These are phyloP conservation scores for Globisporangium viniferum DNA, from an alignment of 352 stramenopile genomes.

Conservation along the genomic window DNA sequence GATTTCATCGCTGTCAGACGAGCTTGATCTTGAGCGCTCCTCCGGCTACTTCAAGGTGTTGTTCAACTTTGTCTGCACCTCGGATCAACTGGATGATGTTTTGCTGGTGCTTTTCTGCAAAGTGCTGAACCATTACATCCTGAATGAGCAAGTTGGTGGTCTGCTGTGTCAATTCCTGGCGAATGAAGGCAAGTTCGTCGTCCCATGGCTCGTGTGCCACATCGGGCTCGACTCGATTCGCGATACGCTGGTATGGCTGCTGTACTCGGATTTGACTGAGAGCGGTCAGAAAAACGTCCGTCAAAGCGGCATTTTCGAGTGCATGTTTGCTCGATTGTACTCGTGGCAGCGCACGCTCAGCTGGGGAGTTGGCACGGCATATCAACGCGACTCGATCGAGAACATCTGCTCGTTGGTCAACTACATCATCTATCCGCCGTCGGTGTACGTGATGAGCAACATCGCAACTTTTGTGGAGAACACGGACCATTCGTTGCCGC, in stretches of 20 bases:
- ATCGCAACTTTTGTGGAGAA: slow-evolving; percentile 84
- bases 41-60: slow-evolving; percentile 77
- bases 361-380: slow-evolving; percentile 79
- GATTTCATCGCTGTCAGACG: slow-evolving; percentile 29
- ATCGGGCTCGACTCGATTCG: slow-evolving; percentile 83
- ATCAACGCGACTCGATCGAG: slow-evolving; percentile 84
- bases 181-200: slow-evolving; percentile 60
- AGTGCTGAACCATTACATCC: slow-evolving; percentile 79
- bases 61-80: slow-evolving; percentile 78
- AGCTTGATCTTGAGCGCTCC: slow-evolving; percentile 48
- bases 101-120: slow-evolving; percentile 85
- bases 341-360: slow-evolving; percentile 81
- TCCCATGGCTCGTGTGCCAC: slow-evolving; percentile 77
- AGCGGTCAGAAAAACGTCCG: slow-evolving; percentile 56
- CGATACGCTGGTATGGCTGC: slow-evolving; percentile 78
- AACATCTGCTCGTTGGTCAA: slow-evolving; percentile 85
- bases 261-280: slow-evolving; percentile 83
- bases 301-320: slow-evolving; percentile 71
- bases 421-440: slow-evolving; percentile 84
- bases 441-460: slow-evolving; percentile 84
- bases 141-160: slow-evolving; percentile 63
- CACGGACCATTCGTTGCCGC: slow-evolving; percentile 71
- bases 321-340: slow-evolving; percentile 71
- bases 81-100: slow-evolving; percentile 67
- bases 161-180: slow-evolving; percentile 70